phyloP scores from a whole-genome alignment of 208 protist genomes.

The Leishmania lainsoni region DNA sequence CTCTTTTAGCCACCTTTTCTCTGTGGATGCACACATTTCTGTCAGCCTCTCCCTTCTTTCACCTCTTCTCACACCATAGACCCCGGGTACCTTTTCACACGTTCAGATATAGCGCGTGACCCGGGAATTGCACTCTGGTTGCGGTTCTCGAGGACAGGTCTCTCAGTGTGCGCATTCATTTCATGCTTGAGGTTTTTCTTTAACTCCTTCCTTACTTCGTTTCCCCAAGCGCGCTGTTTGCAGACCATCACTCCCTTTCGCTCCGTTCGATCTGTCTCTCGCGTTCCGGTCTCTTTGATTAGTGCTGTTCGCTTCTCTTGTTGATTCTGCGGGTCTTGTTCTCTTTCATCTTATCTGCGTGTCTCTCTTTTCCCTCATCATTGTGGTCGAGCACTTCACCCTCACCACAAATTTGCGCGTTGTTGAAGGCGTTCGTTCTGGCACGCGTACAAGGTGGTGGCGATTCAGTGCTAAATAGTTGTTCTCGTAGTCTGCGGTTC shows the following conservation, averaged over 20 bases:
- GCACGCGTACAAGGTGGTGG: not conserved
- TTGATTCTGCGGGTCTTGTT: not conserved
- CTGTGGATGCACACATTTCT: constrained; percentile 5
- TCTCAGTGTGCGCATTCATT: not conserved
- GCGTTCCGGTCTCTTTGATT: not conserved
- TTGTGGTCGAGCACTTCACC: not conserved
- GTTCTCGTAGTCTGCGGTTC: not conserved
- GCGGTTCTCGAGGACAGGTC: not conserved
- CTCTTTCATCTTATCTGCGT: not conserved
- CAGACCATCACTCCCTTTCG: not conserved
- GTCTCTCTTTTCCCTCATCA: not conserved
- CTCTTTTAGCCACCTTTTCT: not conserved
- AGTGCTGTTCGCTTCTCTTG: not conserved
- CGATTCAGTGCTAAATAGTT: not conserved
- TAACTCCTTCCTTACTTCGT: not conserved
- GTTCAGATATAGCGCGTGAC: not conserved
- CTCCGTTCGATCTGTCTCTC: not conserved
- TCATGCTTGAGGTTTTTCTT: not conserved
- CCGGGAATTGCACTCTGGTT: not conserved
- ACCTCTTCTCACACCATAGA: not conserved
- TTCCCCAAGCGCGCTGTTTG: not conserved
- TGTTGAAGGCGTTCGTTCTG: not conserved
- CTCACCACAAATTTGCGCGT: not conserved
- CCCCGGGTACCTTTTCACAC: not conserved
- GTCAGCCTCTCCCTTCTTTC: not conserved